Base-by-base conservation (phyloP, 768 basidiomycete species). In the Suillus clintonianus region DNA sequence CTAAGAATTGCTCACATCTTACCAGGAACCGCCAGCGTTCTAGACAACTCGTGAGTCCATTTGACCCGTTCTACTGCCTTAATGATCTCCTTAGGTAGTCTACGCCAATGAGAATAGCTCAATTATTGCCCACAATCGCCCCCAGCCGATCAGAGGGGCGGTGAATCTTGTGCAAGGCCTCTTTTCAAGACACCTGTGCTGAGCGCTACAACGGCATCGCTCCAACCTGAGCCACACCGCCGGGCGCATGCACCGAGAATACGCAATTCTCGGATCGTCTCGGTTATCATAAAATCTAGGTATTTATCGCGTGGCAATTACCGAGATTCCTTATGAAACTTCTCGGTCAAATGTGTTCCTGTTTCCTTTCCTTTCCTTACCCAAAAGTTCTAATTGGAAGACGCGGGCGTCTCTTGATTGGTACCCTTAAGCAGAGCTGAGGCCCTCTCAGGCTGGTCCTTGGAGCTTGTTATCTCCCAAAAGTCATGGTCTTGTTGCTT, bases 361-460 rank as follows among this genome's bases (percentile, higher is more conserved):
- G 36, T 36, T 45, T 32, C 62, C 24, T 57, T 57, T 45, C 19
- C 24, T 56, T 62, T 41, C 57, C 60, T 57, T 54, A 36, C 30
- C 54, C 27, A 27, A 27, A 61, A 54, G 39, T 61, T 57, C 51
- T 58, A 50, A 61, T 61, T 61, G 22, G 60, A 61, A 47, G 62
- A 47, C 42, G 39, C 53, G 61, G 64, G 64, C 64, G 51, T 64
- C 63, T 62, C 42, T 48, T 41, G 48, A 58, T 39, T 41, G 41
- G 51, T 41, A 61, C 30, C 55, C 34, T 59, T 61, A n/a, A 56
- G 59, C 32, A 32, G 39, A 30, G 45, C 39, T 65, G 58, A 64
- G 55, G 61, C 60, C 43, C 51, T 60, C 53, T 62, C 54, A 68
- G 68, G 70, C 72, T 63, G 68, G 66, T 59, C 61, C 66, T 51